A percentile compares a stretch with the other conserved stretches of the same genome.
These are phyloP conservation scores for Tetraselmis striata DNA, from an alignment of 139 green algal genomes.

Conservation along the genomic window DNA sequence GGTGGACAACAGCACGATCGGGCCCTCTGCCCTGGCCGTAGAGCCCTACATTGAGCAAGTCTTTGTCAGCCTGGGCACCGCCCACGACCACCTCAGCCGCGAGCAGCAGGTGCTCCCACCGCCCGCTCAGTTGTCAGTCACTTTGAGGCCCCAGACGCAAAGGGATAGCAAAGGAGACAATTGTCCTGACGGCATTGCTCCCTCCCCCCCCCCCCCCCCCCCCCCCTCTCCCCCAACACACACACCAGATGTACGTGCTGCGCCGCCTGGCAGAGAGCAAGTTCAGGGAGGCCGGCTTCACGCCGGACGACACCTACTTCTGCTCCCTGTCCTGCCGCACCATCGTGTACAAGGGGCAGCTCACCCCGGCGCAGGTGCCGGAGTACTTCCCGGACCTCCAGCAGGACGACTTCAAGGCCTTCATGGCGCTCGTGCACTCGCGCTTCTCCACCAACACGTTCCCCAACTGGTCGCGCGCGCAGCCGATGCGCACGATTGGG, in stretches of 20 bases:
- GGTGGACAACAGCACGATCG: slow-evolving; percentile 74
- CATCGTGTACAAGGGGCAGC: slow-evolving; percentile 96
- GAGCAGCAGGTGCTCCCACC: slow-evolving; percentile 41
- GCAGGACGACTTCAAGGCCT: slow-evolving; percentile 65
- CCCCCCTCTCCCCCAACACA: no score
- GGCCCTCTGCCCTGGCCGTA: slow-evolving; percentile 53
- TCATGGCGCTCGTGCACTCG: slow-evolving; percentile 89
- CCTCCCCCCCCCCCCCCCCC: no score
- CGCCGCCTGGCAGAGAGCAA: slow-evolving; percentile 69
- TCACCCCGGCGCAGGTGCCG: slow-evolving; percentile 77
- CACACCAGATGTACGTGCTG: slow-evolving; percentile 84
- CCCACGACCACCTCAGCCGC: slow-evolving; percentile 10
- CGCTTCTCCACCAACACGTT: slow-evolving; percentile 98
- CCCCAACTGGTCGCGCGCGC: slow-evolving; percentile 82
- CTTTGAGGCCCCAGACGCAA: no score
- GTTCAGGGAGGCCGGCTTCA: slow-evolving; percentile 13
- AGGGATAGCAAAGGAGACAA: no score
- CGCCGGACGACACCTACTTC: slow-evolving; percentile 82
- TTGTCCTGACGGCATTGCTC: no score
- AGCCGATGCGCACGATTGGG: slow-evolving; percentile 89
- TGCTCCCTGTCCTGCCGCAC: slow-evolving; percentile 82
- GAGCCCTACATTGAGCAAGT: slow-evolving; percentile 88
- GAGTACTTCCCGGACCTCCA: slow-evolving; percentile 83
- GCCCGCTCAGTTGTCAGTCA: slow-evolving; percentile 2
- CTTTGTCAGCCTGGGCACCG: slow-evolving; percentile 55